Conservation (phyloP, 2,329 filamentous ascomycete genomes). For the Colletotrichum lini region DNA sequence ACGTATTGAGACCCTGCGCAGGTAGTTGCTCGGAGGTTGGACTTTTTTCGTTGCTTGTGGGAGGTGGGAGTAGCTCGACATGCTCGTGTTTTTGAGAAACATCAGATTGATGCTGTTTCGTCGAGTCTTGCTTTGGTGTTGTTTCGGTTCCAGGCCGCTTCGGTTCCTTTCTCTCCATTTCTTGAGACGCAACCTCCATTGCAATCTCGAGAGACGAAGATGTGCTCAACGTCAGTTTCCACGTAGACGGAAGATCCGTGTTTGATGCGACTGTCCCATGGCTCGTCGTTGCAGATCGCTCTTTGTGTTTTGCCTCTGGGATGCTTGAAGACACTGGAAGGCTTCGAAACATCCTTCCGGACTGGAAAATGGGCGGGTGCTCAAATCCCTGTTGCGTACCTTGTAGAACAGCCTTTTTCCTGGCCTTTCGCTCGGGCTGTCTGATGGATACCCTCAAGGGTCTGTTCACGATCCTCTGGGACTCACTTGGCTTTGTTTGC, state of each 20-base stretch:
- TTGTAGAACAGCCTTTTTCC: conserved; percentile 36
- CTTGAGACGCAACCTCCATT: conserved; percentile 48
- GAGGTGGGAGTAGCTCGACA: background rate
- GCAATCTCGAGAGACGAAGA: conserved; percentile 52
- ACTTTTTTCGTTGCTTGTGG: background rate
- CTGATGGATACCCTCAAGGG: conserved; percentile 29
- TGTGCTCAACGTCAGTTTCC: conserved; percentile 47
- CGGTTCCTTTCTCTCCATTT: conserved; percentile 46
- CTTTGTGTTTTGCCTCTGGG: background rate
- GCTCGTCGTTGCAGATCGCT: conserved; percentile 12
- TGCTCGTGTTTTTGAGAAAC: background rate
- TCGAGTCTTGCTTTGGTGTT: background rate
- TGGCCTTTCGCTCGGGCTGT: conserved; percentile 44
- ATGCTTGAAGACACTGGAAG: conserved; percentile 8
- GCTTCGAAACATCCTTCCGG: conserved; percentile 8
- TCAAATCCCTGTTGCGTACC: background rate
- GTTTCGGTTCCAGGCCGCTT: conserved; percentile 20
- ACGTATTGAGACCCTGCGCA: conserved; percentile 13
- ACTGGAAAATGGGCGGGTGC: conserved; percentile 21
- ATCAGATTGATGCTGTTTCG: background rate
- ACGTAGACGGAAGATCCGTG: conserved; percentile 50
- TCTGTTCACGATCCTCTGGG: background rate
- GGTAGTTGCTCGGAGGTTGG: background rate
- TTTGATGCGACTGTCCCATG: background rate
- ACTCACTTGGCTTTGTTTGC: background rate